Base-by-base conservation (phyloP, 495 filamentous ascomycete species). In the Tuber calosporum region DNA sequence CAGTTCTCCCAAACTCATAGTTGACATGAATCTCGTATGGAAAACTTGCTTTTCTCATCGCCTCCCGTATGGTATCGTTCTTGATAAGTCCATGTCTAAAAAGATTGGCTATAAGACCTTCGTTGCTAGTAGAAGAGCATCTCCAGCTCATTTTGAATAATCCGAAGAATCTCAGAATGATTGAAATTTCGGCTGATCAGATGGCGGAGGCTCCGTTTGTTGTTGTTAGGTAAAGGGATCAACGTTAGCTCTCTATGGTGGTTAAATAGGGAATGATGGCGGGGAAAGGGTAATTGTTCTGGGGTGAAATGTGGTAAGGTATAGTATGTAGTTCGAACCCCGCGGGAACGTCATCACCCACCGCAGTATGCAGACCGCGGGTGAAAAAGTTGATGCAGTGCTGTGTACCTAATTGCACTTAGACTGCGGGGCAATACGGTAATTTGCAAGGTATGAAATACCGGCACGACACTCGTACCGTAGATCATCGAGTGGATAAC, bases 91-190 rank as follows among this genome's bases (percentile, higher is more conserved):
- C 85, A 77, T 92, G 87, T 26, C 83, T 86, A 77, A 83, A 90
- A 13, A 99, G 86, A 79, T 97, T 97, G 77, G 90, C 87, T 68
- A 98, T 84, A 66, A 99, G 85, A 66, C 89, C 91, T 62, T 81
- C 82, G 84, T 99, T 99, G 45, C 89, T 88, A 36, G 85, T 83
- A 69, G 93, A 93, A 26, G 91, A 92, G 82, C 90, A 92, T 74
- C 88, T 87, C 95, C 95, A 99, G 72, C 94, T 94, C 95, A 99
- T 99, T 66, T 68, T 85, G 42, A 45, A 66, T 37, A 70, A 39
- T 9, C 53, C 48, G 17, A 41, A 30, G 70, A 45, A 38, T 7
- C 20, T 6, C 26, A n/a, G 34, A 67, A 67, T 19, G 30, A 67
- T 72, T 72, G 37, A 41, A 45, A 38, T 68, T 68, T 43, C 26